Evolutionary conservation across 495 filamentous ascomycete species (phyloP).

Genomic region (Parachaetomium inaequale): DNA sequence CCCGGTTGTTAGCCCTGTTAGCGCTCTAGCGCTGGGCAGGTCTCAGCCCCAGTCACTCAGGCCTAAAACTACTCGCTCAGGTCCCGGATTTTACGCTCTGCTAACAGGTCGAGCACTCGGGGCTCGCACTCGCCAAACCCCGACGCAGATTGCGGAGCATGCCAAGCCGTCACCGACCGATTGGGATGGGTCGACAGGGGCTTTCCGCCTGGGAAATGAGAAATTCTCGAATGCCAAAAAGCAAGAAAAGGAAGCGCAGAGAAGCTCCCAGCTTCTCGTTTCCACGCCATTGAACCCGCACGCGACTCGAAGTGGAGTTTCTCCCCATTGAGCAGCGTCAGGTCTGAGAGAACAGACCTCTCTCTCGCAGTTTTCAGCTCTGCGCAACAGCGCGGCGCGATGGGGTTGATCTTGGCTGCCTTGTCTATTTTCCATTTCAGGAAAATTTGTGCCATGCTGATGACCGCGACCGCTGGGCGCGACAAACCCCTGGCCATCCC

Average conservation of each 20-base stretch:
- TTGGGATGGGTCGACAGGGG: not conserved
- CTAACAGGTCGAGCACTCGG: slow-evolving; percentile 12
- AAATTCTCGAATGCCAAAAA: slow-evolving; percentile 5
- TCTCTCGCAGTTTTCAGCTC: not conserved
- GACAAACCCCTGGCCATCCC: not conserved
- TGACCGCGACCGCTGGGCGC: not conserved
- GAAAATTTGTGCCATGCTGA: not conserved
- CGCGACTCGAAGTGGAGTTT: not conserved
- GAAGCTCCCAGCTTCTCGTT: not conserved
- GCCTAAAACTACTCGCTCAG: not conserved
- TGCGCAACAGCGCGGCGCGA: no score
- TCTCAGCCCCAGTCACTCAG: not conserved
- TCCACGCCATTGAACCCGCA: not conserved
- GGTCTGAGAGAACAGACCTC: not conserved
- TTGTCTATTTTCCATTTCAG: no score
- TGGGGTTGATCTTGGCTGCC: no score
- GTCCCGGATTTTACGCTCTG: not conserved
- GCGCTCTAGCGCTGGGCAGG: not conserved
- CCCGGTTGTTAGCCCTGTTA: not conserved
- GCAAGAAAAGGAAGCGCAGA: slow-evolving; percentile 1
- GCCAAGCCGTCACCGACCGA: not conserved
- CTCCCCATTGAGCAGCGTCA: not conserved
- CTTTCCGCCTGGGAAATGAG: not conserved
- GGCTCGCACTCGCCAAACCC: slow-evolving; percentile 19
- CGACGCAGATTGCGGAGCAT: slow-evolving; percentile 10